Conservation (phyloP, 192 early-diverging fungal species). For the Geranomyces variabilis region DNA sequence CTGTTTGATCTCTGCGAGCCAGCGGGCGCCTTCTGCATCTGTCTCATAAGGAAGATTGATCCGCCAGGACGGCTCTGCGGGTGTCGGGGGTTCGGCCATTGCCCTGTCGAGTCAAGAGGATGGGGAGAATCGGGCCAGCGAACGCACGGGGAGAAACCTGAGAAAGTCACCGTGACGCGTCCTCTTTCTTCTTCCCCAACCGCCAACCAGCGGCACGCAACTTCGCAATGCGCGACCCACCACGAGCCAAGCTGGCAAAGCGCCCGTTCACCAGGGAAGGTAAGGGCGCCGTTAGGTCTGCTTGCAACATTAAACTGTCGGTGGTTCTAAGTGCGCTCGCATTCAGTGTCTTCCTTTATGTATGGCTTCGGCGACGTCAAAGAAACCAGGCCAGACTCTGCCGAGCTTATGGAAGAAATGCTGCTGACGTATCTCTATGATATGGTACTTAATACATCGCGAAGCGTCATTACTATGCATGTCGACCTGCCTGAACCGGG, state of each 20-base stretch:
- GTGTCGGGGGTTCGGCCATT: not conserved
- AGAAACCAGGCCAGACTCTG: slow-evolving; percentile 73
- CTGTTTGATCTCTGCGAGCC: slow-evolving; percentile 53
- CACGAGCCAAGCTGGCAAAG: not conserved
- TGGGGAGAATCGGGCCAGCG: too few relatives aligned
- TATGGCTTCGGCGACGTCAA: slow-evolving; percentile 85
- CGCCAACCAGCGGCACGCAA: too few relatives aligned
- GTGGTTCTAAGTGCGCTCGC: not conserved
- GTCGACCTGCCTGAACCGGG: not conserved
- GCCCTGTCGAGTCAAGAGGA: too few relatives aligned
- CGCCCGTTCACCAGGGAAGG: slow-evolving; percentile 25
- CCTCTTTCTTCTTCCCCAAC: too few relatives aligned
- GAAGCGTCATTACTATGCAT: not conserved
- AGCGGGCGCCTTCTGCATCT: slow-evolving; percentile 11
- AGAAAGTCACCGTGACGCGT: too few relatives aligned
- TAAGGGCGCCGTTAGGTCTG: not conserved
- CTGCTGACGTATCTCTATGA: slow-evolving; percentile 77
- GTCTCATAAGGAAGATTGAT: slow-evolving; percentile 23
- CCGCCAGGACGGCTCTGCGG: not conserved
- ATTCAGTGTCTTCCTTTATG: slow-evolving; percentile 61
- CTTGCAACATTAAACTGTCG: not conserved
- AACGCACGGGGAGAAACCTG: too few relatives aligned
- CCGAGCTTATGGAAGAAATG: slow-evolving; percentile 82
- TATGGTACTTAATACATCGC: slow-evolving; percentile 55
- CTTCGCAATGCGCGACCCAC: too few relatives aligned